These are phyloP conservation scores for Lenzites betulinus DNA, from an alignment of 768 basidiomycete genomes.

Conservation along the genomic window DNA sequence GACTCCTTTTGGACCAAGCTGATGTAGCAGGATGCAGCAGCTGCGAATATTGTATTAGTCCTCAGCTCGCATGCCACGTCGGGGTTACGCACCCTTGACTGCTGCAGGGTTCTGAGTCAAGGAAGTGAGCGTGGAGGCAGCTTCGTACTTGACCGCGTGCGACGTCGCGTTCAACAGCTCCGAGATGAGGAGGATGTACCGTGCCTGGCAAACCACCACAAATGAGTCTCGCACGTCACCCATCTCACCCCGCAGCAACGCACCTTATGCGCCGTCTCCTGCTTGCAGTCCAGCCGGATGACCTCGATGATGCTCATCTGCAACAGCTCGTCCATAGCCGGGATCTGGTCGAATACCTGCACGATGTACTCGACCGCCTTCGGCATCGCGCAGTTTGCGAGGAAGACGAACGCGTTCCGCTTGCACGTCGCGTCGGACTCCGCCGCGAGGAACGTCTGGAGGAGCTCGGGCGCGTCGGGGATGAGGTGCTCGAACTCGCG, in stretches of 20 bases:
- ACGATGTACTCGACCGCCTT: conserved; percentile 93
- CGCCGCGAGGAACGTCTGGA: conserved; percentile 93
- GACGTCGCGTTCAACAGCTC: conserved; percentile 88
- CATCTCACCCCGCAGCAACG: conserved; percentile 28
- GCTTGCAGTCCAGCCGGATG: conserved; percentile 85
- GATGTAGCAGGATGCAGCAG: conserved; percentile 82
- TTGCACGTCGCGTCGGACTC: conserved; percentile 97
- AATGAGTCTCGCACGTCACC: background rate
- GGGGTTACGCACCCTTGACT: conserved; percentile 70
- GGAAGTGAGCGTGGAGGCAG: conserved; percentile 90
- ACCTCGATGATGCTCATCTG: conserved; percentile 97
- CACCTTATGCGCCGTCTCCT: conserved; percentile 80
- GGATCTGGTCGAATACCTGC: conserved; percentile 81
- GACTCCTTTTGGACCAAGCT: conserved; percentile 92
- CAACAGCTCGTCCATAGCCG: conserved; percentile 83
- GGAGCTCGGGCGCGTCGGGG: conserved; percentile 93
- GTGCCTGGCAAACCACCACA: conserved; percentile 50
- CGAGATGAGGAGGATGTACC: conserved; percentile 92
- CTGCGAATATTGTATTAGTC: background rate
- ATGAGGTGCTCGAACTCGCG: conserved; percentile 93
- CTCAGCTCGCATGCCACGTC: background rate
- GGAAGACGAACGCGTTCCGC: conserved; percentile 95
- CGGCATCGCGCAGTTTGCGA: conserved; percentile 81
- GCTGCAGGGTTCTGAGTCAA: conserved; percentile 96
- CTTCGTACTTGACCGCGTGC: conserved; percentile 96